A percentile compares a stretch with the other conserved stretches of the same genome.
Conservation (phyloP, 306 rosid genomes). For the Vigna nakashimae region DNA sequence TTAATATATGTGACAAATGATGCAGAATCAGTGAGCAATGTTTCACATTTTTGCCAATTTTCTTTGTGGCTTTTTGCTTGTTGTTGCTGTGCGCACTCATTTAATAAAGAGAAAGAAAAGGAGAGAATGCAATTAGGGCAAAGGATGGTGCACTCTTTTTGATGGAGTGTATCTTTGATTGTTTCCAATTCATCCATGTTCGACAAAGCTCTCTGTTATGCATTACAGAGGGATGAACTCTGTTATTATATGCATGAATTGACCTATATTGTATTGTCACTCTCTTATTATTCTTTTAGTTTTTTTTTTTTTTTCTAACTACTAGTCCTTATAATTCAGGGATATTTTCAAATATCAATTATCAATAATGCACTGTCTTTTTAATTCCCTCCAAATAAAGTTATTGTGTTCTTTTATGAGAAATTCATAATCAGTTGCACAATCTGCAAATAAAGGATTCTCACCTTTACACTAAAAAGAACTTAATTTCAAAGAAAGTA, state of each 20-base stretch:
- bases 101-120: slow-evolving; percentile 31
- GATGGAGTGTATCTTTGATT: background rate
- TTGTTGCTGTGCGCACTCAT: slow-evolving; percentile 14
- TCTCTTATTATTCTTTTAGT: background rate
- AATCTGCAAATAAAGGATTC: background rate
- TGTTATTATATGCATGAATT: too few relatives aligned
- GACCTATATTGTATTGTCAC: background rate
- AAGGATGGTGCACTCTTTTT: background rate
- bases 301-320: background rate
- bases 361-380: background rate
- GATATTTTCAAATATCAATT: background rate
- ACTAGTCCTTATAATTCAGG: background rate
- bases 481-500: background rate
- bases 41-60: slow-evolving; percentile 27
- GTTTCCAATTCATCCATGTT: slow-evolving; percentile 18
- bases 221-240: background rate
- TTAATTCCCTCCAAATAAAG: background rate
- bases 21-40: slow-evolving; percentile 6
- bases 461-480: background rate
- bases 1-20: slow-evolving; percentile 39
- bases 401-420: background rate
- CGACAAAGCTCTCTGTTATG: background rate
- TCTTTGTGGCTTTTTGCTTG: slow-evolving; percentile 1
- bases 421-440: too few relatives aligned
- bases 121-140: slow-evolving; percentile 7